Evolutionary conservation across 768 basidiomycete species (phyloP), one percentile per base, ranked within the genome.

Genomic region (Naematelia encephala): DNA sequence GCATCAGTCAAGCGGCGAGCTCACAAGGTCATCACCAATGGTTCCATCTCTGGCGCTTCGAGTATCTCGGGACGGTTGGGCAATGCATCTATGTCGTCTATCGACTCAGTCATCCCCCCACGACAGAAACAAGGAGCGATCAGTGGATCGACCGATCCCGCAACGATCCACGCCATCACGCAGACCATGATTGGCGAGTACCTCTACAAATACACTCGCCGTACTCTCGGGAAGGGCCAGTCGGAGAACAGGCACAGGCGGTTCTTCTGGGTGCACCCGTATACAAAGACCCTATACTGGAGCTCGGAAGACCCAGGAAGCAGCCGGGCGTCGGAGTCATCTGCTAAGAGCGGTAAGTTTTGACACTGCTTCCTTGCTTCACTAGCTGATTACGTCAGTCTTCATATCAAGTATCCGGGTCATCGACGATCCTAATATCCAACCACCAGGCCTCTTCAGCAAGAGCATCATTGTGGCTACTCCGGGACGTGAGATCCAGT

Each of bases 181-280:
- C 94, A 98, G 81, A 96, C 93, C 22, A 99, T 99, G 96, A 98
- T 98, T 66, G 94, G 96, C 51, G 94, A 98, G 81, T 97, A 92
- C 79, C 78, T 99, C 80, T 90, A 89, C 83, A 98, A 98, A 81
- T 97, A 99, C 79, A 97, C 94, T 8, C 83, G 94, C 52, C 84
- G 85, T 57, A 79, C 89, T 16, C 85, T 98, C 69, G 91, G 92
- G 22, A 93, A 89, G 78, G 92, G 91, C 12, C 84, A 91, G 74
- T 90, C 90, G 21, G 88, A 91, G 75, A 86, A 85, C 75, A 81
- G 93, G 52, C 96, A 99, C 78, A 87, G 85, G 76, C 83, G 96
- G 34, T 99, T 92, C 85, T 96, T 98, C 83, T 99, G 96, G 96
- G 87, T 99, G n/a, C 94, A 98, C 78, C 96, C 96, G 19, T 99